Conservation (phyloP, 2,329 filamentous ascomycete genomes). For the Alternaria triticimaculans region DNA sequence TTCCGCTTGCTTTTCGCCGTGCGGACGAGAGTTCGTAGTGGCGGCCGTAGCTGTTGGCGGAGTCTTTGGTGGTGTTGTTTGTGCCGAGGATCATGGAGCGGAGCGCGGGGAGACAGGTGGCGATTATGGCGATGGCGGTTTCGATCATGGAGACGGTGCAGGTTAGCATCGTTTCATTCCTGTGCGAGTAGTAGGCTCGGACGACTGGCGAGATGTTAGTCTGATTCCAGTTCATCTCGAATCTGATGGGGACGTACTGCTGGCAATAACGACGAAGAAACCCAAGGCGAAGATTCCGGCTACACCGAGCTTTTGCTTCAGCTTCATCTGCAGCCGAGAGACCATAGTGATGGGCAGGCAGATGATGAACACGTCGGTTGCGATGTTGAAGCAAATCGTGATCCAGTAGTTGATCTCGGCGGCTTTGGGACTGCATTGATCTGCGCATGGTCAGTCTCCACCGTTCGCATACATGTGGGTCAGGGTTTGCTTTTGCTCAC, state of each 20-base stretch:
- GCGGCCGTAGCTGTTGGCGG: conserved; percentile 27
- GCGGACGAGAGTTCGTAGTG: conserved; percentile 32
- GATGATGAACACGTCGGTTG: conserved; percentile 29
- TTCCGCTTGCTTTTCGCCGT: conserved; percentile 17
- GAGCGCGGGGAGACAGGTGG: conserved; percentile 46
- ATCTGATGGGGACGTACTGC: conserved; percentile 17
- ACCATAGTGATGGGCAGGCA: conserved; percentile 31
- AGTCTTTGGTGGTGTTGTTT: conserved; percentile 20
- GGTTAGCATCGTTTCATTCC: conserved; percentile 30
- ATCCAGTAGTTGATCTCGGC: conserved; percentile 31
- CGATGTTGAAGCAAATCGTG: conserved; percentile 31
- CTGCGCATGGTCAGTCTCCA: conserved; percentile 18
- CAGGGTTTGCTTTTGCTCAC: conserved; percentile 16
- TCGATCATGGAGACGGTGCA: conserved; percentile 35
- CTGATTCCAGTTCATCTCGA: neutral
- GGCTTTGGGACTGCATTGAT: conserved; percentile 28
- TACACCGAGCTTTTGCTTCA: conserved; percentile 31
- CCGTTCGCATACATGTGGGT: neutral
- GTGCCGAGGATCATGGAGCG: conserved; percentile 28
- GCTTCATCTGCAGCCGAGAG: conserved; percentile 28
- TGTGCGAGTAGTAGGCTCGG: conserved; percentile 28
- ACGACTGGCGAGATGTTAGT: conserved; percentile 22
- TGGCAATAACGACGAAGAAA: conserved; percentile 31
- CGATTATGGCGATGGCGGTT: conserved; percentile 50
- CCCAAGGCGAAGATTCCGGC: conserved; percentile 32